phyloP scores from a whole-genome alignment of 805 yeast species.

The Nakazawaea holstii region DNA sequence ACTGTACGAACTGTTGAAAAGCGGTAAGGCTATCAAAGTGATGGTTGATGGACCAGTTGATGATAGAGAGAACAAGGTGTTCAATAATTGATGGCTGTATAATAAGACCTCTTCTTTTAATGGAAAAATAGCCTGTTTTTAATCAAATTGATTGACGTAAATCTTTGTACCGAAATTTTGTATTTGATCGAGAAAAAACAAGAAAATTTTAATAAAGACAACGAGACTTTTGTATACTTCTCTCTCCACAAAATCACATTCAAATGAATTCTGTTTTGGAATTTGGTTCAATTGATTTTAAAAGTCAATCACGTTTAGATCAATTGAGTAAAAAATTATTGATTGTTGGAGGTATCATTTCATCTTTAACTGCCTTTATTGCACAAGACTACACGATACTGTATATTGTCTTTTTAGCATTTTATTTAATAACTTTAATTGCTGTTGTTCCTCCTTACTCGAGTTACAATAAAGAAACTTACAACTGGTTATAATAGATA shows the following conservation, averaged over 20 bases:
- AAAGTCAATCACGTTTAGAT: constrained; percentile 45
- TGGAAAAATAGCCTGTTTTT: background rate
- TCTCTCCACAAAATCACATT: background rate
- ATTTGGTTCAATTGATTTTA: constrained; percentile 38
- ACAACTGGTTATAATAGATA: constrained; percentile 38
- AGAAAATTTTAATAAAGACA: background rate
- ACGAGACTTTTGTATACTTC: background rate
- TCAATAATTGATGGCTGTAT: background rate
- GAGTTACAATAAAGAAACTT: constrained; percentile 42
- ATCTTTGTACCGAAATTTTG: background rate
- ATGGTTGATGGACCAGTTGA: constrained; percentile 69
- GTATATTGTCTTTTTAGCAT: constrained; percentile 30
- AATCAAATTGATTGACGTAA: background rate
- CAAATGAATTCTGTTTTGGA: constrained; percentile 7
- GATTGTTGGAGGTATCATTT: constrained; percentile 27
- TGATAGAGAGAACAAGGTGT: background rate
- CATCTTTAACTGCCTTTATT: constrained; percentile 44
- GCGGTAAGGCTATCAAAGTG: constrained; percentile 70
- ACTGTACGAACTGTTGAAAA: constrained; percentile 68
- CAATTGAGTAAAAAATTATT: constrained; percentile 21
- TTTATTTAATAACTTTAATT: constrained; percentile 22
- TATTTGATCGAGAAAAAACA: background rate
- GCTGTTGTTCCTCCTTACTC: constrained; percentile 57
- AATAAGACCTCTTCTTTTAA: background rate
- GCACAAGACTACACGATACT: constrained; percentile 36